Evolutionary conservation across 2,329 filamentous ascomycete species (phyloP).

Genomic region (Hymenoscyphus scutula): DNA sequence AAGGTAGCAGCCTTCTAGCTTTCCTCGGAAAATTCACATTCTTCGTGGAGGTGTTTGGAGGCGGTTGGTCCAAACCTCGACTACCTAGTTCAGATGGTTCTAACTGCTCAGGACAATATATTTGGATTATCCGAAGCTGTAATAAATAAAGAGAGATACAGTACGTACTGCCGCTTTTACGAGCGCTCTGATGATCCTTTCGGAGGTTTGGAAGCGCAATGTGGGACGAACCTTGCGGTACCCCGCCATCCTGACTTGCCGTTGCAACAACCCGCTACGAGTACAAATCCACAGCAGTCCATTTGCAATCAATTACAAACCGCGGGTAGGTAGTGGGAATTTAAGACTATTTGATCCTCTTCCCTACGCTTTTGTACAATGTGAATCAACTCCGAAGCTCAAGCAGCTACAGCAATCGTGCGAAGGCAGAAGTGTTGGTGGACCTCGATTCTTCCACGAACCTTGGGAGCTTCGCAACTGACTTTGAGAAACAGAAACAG

Average conservation of each 20-base stretch:
- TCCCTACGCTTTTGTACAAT: not conserved
- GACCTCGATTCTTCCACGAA: not conserved
- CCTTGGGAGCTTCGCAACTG: not conserved
- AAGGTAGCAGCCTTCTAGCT: no score
- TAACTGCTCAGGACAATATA: no score
- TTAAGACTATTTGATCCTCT: not conserved
- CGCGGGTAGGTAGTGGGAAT: no score
- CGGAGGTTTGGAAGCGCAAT: not conserved
- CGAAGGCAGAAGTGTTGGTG: not conserved
- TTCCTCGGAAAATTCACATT: no score
- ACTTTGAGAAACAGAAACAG: not conserved
- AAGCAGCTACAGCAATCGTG: not conserved
- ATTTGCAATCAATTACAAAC: constrained; percentile 4
- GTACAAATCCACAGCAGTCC: not conserved
- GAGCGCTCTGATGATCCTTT: no score
- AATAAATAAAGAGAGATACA: no score
- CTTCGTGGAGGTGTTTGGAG: no score
- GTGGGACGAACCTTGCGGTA: not conserved
- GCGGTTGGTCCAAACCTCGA: no score
- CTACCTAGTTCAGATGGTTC: no score
- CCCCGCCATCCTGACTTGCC: constrained; percentile 2
- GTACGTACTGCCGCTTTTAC: no score
- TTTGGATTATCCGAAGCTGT: no score
- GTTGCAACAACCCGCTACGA: not conserved
- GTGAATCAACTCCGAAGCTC: not conserved